Evolutionary conservation across 371 early-diverging fungal genomes (phyloP).

Genomic region (Mortierella sp.): DNA sequence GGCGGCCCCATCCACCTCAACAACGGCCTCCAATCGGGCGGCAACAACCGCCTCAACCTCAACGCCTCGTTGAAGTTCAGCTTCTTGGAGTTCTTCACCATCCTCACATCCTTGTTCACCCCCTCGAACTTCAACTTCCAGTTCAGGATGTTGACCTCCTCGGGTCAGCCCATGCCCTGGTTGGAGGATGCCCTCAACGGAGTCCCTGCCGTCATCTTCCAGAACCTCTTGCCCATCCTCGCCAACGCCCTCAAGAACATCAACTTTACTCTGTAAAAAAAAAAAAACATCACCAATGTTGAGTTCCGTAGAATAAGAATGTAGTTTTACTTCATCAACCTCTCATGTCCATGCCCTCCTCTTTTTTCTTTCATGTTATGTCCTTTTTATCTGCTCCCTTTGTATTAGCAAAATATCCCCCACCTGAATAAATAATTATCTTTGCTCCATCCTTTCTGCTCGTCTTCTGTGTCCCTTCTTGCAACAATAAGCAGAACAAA

Average conservation of each 20-base stretch:
- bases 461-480: not conserved
- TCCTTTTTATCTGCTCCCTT: not conserved
- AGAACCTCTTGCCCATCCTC: slow-evolving; percentile 58
- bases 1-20: slow-evolving; percentile 42
- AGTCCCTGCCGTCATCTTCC: slow-evolving; percentile 28
- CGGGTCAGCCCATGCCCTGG: slow-evolving; percentile 60
- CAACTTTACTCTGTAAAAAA: slow-evolving; percentile 35
- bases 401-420: not conserved
- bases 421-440: not conserved
- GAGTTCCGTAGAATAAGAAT: not conserved
- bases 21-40: slow-evolving; percentile 50
- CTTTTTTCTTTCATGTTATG: not conserved
- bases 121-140: slow-evolving; percentile 35
- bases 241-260: slow-evolving; percentile 59
- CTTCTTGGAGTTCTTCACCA: slow-evolving; percentile 26
- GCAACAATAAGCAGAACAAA: not conserved
- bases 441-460: not conserved
- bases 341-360: not conserved
- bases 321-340: not conserved
- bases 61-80: slow-evolving; percentile 40
- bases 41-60: slow-evolving; percentile 34
- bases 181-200: slow-evolving; percentile 60
- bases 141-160: slow-evolving; percentile 38
- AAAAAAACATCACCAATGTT: not conserved
- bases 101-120: slow-evolving; percentile 33